Evolutionary conservation across 169 alveolate genomes (phyloP), one percentile per base, ranked within the genome.

Genomic region (Plasmodium fragile): DNA sequence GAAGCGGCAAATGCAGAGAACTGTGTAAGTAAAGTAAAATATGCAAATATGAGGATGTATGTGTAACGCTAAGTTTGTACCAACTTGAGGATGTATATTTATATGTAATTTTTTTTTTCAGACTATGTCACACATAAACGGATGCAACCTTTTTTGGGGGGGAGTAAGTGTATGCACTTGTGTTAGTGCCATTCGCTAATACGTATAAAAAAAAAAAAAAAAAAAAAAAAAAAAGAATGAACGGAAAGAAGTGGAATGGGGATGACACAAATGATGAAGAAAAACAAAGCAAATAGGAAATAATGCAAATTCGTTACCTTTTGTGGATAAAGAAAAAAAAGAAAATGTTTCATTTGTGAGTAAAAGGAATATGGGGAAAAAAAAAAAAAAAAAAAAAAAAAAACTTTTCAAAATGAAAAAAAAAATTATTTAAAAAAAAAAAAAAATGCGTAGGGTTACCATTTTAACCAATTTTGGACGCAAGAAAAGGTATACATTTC

Each of bases 381-480:
- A 75, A 75, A 5, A 32, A 41, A 78, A 7, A 36, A 8, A 22
- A 32, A n/a, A 36, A 78, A 39, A 30, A 41, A 78, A 41, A 78
- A 65, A 28, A 65, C 41, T n/a, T 65, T 65, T 65, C 11, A 65
- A 65, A 65, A 65, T 65, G 75, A 73, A 73, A n/a, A n/a, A n/a
- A 39, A 34, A 73, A 73, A 73, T 73, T 73, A 32, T 25, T 28
- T 52, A 49, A 80, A 25, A 52, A 80, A 41, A 52, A 80, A 41
- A 25, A 80, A 49, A 80, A 80, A 28, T 80, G 39, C 69, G 49
- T 28, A 43, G 49, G 36, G 53, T 30, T 30, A 28, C 65, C 65
- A n/a, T 78, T 41, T 49, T 25, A 25, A 49, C 34, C 30, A 80
- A 80, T 49, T 72, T 72, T 43, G 93, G 83, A 84, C 32, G 83